A percentile compares a stretch with the other conserved stretches of the same genome.
Evolutionary conservation across 2,329 filamentous ascomycete genomes (phyloP).

Genomic region (Trichoderma afroharzianum): DNA sequence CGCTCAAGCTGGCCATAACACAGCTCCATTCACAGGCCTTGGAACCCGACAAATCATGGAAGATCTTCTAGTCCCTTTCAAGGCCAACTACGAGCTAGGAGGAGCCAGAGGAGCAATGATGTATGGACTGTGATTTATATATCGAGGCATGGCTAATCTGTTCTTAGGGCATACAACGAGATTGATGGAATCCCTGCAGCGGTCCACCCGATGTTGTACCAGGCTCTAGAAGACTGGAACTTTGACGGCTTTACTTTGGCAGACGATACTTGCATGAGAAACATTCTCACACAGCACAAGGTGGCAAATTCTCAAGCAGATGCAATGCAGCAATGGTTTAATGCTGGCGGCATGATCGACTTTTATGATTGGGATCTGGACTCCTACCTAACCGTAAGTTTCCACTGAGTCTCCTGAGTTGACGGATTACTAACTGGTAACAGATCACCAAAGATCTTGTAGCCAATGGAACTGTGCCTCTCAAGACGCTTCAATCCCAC

Average conservation of each 20-base stretch:
- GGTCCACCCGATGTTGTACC: background rate
- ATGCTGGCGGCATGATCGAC: conserved; percentile 16
- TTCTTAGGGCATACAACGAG: background rate
- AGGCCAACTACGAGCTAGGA: conserved; percentile 4
- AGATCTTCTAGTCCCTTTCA: conserved; percentile 10
- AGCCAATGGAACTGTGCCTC: background rate
- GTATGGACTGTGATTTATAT: background rate
- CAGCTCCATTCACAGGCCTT: conserved; percentile 12
- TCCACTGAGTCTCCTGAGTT: accelerated
- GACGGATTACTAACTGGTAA: background rate
- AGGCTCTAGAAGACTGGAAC: conserved; percentile 2
- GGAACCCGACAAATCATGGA: conserved; percentile 10
- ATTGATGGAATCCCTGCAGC: conserved; percentile 2
- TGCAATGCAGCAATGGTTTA: conserved; percentile 16
- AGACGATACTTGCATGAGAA: conserved; percentile 8
- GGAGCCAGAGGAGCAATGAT: conserved; percentile 15
- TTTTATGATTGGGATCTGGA: conserved; percentile 15
- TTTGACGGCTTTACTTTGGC: conserved; percentile 12
- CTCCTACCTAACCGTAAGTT: background rate
- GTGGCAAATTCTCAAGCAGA: conserved; percentile 12
- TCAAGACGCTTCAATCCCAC: conserved; percentile 11
- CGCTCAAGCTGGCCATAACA: background rate
- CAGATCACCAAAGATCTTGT: conserved; percentile 12
- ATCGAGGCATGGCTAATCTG: background rate
- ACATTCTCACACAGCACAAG: conserved; percentile 7